Percentiles rank a stretch among this genome's conserved stretches.
Evolutionary conservation across 2,329 filamentous ascomycete species (phyloP).

Genomic region (Harringtonia lauricola): DNA sequence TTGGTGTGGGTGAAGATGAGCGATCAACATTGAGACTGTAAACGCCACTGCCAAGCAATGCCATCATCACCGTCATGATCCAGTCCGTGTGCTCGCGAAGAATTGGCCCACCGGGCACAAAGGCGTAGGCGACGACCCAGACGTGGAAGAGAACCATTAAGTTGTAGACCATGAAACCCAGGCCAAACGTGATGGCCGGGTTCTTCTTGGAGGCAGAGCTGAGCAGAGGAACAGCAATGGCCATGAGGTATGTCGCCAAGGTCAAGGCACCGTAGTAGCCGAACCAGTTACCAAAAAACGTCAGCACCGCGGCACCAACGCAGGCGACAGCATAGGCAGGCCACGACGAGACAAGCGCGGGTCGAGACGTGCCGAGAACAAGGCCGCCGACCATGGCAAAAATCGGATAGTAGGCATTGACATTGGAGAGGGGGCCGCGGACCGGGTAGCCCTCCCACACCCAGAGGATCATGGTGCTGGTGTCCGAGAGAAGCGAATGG

Average conservation of each 20-base stretch:
- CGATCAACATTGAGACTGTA: conserved; percentile 50
- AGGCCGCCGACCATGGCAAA: conserved; percentile 78
- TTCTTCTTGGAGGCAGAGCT: conserved; percentile 64
- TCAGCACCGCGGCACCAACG: conserved; percentile 67
- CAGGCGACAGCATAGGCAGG: conserved; percentile 67
- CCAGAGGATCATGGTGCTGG: conserved; percentile 98
- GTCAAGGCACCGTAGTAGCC: conserved; percentile 78
- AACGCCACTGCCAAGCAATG: conserved; percentile 73
- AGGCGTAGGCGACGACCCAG: conserved; percentile 97
- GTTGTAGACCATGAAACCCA: conserved; percentile 88
- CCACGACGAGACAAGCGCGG: conserved; percentile 65
- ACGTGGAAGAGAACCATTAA: conserved; percentile 93
- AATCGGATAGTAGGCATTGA: conserved; percentile 82
- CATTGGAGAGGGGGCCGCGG: conserved; percentile 73
- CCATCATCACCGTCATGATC: conserved; percentile 82
- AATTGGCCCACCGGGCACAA: conserved; percentile 86
- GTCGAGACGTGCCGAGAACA: conserved; percentile 62
- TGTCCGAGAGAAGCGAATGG: conserved; percentile 89
- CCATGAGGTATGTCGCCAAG: conserved; percentile 71
- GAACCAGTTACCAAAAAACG: conserved; percentile 68
- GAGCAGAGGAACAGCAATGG: conserved; percentile 65
- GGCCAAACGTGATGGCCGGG: conserved; percentile 71
- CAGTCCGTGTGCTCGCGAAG: conserved; percentile 93
- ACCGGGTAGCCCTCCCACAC: conserved; percentile 95
- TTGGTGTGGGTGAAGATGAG: conserved; percentile 32